These are phyloP conservation scores for Cucurbita maxima DNA, from an alignment of 306 rosid genomes.

Conservation along the genomic window DNA sequence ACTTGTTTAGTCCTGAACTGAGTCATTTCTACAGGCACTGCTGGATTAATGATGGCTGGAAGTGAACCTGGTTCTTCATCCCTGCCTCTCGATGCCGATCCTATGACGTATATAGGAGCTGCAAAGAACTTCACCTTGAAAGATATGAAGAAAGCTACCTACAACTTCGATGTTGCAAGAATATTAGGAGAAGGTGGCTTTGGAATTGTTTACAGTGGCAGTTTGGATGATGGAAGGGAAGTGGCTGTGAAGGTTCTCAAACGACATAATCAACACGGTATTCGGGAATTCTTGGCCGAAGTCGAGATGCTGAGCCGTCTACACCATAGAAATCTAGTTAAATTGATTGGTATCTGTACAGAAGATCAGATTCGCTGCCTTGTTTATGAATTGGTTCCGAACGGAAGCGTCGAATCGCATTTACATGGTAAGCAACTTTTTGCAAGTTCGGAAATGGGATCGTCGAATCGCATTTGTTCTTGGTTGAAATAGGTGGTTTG, in stretches of 20 bases:
- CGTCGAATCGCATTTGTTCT: background rate
- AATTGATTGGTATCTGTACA: slow-evolving; percentile 69
- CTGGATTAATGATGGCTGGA: slow-evolving; percentile 11
- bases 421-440: slow-evolving; percentile 50
- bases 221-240: slow-evolving; percentile 66
- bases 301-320: slow-evolving; percentile 95
- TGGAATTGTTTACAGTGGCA: slow-evolving; percentile 72
- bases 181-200: slow-evolving; percentile 99
- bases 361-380: slow-evolving; percentile 78
- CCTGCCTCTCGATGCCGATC: slow-evolving; percentile 31
- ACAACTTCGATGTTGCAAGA: slow-evolving; percentile 61
- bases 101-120: slow-evolving; percentile 50
- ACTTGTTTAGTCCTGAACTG: background rate
- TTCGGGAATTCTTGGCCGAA: slow-evolving; percentile 92
- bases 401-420: slow-evolving; percentile 93
- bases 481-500: background rate
- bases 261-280: slow-evolving; percentile 72
- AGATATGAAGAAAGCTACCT: slow-evolving; percentile 70
- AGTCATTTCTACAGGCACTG: background rate
- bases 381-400: slow-evolving; percentile 84
- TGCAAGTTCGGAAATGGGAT: background rate
- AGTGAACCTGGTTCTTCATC: slow-evolving; percentile 36
- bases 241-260: slow-evolving; percentile 92
- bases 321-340: slow-evolving; percentile 90
- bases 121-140: slow-evolving; percentile 58